Base-by-base conservation (phyloP, 2,329 filamentous ascomycete species). In the Sporothrix variecibatus region DNA sequence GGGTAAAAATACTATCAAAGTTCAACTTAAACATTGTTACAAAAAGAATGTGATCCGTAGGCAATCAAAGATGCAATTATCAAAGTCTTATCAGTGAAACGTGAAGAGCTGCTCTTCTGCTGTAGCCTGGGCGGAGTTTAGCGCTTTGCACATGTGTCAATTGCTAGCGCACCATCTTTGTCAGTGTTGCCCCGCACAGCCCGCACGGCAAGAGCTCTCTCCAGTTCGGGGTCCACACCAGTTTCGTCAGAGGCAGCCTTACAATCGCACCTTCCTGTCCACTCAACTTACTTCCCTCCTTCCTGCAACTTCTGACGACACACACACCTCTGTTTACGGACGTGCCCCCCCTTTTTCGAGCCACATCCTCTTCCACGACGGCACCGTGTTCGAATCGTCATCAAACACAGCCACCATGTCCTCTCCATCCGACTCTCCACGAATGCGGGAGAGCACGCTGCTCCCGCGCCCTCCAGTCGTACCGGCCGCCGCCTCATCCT, bases 161-260 rank as follows among this genome's bases (percentile, higher is more conserved):
- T 3, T 67, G 38, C 34, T 43, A 11, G 60, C 34, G 40, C 43
- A 12, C 40, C 11, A 7, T 8, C 15, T 43, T 43, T 43, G 40
- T 43, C 38, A 46, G 43, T 46, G 43, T 40, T 28, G 62, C 62
- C 62, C 62, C 62, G 23, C 62, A 67, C 62, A 40, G 40, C 11
- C 43, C 15, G 43, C 43, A 3, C 11, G 43, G 15, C 15, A 15
- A 49, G 38, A 46, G 62, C 62, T 67, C 38, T 28, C 38, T 20
- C 43, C 23, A 28, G 38, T 26, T 49, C 12, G 62, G 62, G 62
- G 38, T 67, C 62, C 62, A 46, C 62, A 67, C 62, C 38, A 67
- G 62, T 46, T 43, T 49, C 43, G 43, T 49, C 43, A 49, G 43
- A 49, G 43, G 43, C 34, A n/a, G 11, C 11, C 60, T 20, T 20